Evolutionary conservation across 1,284 basidiomycete genomes (phyloP).

Genomic region (Paramarasmius palmivorus): DNA sequence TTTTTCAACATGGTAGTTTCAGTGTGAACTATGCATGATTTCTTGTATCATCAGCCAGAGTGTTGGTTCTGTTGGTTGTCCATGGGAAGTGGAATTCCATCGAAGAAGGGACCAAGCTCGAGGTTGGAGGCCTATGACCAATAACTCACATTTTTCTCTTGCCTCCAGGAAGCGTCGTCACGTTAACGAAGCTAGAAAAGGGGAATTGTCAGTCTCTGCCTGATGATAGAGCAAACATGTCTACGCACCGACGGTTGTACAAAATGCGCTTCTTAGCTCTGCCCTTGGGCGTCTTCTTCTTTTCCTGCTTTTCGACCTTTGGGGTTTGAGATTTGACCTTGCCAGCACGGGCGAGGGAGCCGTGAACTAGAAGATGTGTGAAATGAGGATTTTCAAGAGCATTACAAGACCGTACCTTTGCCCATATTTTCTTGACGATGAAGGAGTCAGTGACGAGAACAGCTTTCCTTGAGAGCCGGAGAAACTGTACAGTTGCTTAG

Average conservation of each 20-base stretch:
- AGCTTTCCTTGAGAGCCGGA: slow-evolving; percentile 16
- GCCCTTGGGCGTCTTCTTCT: slow-evolving; percentile 95
- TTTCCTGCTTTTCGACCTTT: slow-evolving; percentile 97
- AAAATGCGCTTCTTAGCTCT: slow-evolving; percentile 95
- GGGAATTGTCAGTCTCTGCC: slow-evolving; percentile 13
- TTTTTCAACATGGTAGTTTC: slow-evolving; percentile 78
- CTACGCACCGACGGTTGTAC: slow-evolving; percentile 87
- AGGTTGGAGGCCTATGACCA: not conserved
- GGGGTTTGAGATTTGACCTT: slow-evolving; percentile 99
- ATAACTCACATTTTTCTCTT: slow-evolving; percentile 93
- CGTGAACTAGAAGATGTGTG: slow-evolving; percentile 75
- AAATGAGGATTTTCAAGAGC: slow-evolving; percentile 9
- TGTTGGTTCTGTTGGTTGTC: slow-evolving; percentile 6
- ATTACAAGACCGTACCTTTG: slow-evolving; percentile 48
- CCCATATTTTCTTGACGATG: slow-evolving; percentile 57
- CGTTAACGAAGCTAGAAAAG: slow-evolving; percentile 85
- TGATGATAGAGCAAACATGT: slow-evolving; percentile 6
- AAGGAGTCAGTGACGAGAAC: slow-evolving; percentile 2
- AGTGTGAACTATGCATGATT: slow-evolving; percentile 91
- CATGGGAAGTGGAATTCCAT: not conserved
- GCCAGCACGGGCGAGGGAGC: slow-evolving; percentile 99
- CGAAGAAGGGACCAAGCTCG: slow-evolving; percentile 8
- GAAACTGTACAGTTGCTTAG: slow-evolving; percentile 30
- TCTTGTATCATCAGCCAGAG: slow-evolving; percentile 61
- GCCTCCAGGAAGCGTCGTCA: slow-evolving; percentile 86